Conservation (phyloP, 768 basidiomycete species). For the Boletus bicolor region DNA sequence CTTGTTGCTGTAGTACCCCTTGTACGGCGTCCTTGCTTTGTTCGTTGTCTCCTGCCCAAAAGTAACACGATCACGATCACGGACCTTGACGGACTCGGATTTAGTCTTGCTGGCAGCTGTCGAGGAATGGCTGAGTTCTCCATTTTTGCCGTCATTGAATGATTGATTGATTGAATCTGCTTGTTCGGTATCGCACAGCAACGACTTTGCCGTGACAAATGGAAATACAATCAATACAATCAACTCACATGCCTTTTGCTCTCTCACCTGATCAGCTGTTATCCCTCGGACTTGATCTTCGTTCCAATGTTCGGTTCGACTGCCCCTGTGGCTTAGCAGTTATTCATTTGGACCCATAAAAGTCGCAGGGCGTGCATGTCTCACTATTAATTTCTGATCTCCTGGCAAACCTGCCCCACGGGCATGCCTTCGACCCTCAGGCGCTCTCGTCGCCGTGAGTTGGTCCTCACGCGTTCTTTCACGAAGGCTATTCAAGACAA, state of each 20-base stretch:
- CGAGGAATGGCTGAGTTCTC: slow-evolving; percentile 16
- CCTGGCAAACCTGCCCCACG: slow-evolving; percentile 18
- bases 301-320: slow-evolving; percentile 6
- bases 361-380: slow-evolving; percentile 16
- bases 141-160: slow-evolving; percentile 17
- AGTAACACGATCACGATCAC: slow-evolving; percentile 3
- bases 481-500: slow-evolving; percentile 45
- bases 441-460: slow-evolving; percentile 46
- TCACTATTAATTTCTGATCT: slow-evolving; percentile 10
- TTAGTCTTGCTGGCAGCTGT: slow-evolving; percentile 10
- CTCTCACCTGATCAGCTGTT: slow-evolving; percentile 9
- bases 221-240: not conserved
- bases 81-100: slow-evolving; percentile 10
- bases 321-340: slow-evolving; percentile 30
- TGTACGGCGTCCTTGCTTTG: slow-evolving; percentile 3
- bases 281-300: slow-evolving; percentile 15
- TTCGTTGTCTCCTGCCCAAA: not conserved
- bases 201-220: not conserved
- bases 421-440: slow-evolving; percentile 43
- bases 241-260: not conserved
- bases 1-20: not conserved
- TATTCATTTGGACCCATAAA: slow-evolving; percentile 28
- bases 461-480: slow-evolving; percentile 50
- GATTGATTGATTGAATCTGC: not conserved
- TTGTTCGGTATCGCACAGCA: slow-evolving; percentile 10